Evolutionary conservation across 768 basidiomycete species (phyloP).

Genomic region (Boletellus ananas): DNA sequence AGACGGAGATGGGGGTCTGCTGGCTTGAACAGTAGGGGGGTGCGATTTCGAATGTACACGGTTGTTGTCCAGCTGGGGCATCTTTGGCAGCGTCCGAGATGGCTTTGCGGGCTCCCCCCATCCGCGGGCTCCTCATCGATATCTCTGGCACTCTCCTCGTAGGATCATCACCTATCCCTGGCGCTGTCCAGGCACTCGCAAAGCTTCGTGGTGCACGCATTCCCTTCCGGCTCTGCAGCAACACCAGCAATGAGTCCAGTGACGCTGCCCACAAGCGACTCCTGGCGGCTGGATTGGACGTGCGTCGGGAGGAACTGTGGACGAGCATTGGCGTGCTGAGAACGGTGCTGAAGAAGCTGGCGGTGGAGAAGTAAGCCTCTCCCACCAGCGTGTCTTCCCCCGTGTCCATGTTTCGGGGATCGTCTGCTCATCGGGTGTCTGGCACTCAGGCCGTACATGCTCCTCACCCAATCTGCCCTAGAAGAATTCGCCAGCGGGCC

Average conservation of each 20-base stretch:
- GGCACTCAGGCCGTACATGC: slow-evolving; percentile 46
- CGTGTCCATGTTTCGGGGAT: background rate
- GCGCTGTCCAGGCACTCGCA: slow-evolving; percentile 34
- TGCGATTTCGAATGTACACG: background rate
- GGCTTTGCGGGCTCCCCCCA: slow-evolving; percentile 4
- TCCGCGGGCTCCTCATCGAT: slow-evolving; percentile 58
- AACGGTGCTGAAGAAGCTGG: slow-evolving; percentile 39
- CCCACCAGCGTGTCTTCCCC: background rate
- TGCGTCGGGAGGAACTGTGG: slow-evolving; percentile 48
- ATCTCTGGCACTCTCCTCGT: slow-evolving; percentile 66
- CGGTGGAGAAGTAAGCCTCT: slow-evolving; percentile 37
- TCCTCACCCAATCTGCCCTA: slow-evolving; percentile 50
- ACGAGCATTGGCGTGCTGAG: slow-evolving; percentile 62
- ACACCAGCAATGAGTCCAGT: slow-evolving; percentile 65
- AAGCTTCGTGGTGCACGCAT: slow-evolving; percentile 32
- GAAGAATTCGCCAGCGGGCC: slow-evolving; percentile 36
- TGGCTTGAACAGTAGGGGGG: too few relatives aligned
- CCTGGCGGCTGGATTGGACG: slow-evolving; percentile 46
- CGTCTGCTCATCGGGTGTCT: background rate
- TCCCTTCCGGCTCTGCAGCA: slow-evolving; percentile 59
- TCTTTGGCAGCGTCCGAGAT: too few relatives aligned
- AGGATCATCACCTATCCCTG: slow-evolving; percentile 44
- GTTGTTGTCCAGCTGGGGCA: too few relatives aligned
- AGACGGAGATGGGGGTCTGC: too few relatives aligned
- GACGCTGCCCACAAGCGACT: slow-evolving; percentile 41